These are phyloP conservation scores for Botrytis fragariae DNA, from an alignment of 2,329 filamentous ascomycete genomes.

Conservation along the genomic window DNA sequence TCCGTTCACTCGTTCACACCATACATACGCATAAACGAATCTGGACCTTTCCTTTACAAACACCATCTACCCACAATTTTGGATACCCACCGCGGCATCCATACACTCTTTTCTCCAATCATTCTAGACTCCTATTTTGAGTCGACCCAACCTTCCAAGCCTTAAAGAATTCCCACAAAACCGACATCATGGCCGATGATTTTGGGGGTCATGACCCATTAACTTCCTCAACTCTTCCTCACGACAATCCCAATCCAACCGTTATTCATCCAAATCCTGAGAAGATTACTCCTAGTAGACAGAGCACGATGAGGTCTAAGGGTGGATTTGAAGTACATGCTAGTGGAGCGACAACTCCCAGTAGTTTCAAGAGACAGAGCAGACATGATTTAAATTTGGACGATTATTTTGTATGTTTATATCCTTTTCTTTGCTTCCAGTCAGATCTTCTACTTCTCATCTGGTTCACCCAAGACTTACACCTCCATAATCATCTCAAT, in stretches of 20 bases:
- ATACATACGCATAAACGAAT: neutral
- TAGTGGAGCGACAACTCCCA: slow-evolving; percentile 15
- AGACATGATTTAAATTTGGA: slow-evolving; percentile 25
- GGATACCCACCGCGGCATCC: neutral
- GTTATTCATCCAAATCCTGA: neutral
- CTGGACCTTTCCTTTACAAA: neutral
- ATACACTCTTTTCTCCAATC: neutral
- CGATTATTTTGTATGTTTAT: slow-evolving; percentile 35
- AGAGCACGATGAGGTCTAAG: slow-evolving; percentile 19
- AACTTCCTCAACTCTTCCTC: slow-evolving; percentile 16
- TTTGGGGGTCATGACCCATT: neutral
- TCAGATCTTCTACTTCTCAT: neutral
- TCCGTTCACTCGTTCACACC: neutral
- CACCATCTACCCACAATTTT: neutral
- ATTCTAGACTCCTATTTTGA: neutral
- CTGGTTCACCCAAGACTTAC: neutral
- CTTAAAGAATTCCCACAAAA: neutral
- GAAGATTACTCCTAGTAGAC: neutral
- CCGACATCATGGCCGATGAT: slow-evolving; percentile 13
- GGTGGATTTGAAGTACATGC: slow-evolving; percentile 2
- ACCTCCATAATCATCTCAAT: neutral
- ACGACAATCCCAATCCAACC: neutral
- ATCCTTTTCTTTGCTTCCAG: neutral
- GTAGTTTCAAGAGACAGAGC: slow-evolving; percentile 17
- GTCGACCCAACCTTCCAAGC: neutral